Evolutionary conservation across 208 protist genomes (phyloP).

Genomic region (Trichomonas vaginalis): DNA sequence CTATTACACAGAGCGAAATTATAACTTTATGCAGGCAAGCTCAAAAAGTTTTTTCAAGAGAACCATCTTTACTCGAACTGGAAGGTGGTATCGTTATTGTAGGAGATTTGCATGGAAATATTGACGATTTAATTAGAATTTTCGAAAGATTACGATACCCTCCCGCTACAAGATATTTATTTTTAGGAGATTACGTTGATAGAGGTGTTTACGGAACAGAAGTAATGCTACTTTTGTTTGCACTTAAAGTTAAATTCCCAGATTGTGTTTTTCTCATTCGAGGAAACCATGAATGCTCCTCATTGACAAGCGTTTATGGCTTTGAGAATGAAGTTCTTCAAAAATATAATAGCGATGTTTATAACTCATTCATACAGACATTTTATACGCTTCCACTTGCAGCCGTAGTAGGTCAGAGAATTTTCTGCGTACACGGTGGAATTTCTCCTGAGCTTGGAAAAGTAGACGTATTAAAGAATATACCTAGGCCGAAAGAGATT

Average conservation of each 20-base stretch:
- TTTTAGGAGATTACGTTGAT: slow-evolving; percentile 37
- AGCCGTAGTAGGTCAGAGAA: slow-evolving; percentile 57
- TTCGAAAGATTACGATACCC: neutral
- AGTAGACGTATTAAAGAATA: neutral
- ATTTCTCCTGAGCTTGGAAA: slow-evolving; percentile 37
- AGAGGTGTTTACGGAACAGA: slow-evolving; percentile 28
- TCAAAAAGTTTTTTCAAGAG: neutral
- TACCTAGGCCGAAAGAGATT: neutral
- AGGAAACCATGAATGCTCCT: slow-evolving; percentile 37
- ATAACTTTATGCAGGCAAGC: neutral
- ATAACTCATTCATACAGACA: slow-evolving; percentile 27
- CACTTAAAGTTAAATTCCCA: slow-evolving; percentile 29
- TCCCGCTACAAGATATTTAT: neutral
- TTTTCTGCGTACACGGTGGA: slow-evolving; percentile 73
- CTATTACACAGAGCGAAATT: neutral
- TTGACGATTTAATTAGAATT: neutral
- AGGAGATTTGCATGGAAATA: neutral
- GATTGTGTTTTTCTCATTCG: slow-evolving; percentile 29
- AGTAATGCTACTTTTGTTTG: slow-evolving; percentile 28
- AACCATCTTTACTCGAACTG: neutral
- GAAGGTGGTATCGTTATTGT: neutral
- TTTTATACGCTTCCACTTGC: slow-evolving; percentile 72
- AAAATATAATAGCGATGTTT: slow-evolving; percentile 29
- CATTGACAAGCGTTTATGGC: slow-evolving; percentile 25
- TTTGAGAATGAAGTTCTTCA: slow-evolving; percentile 10